Evolutionary conservation across 768 basidiomycete species (phyloP).

Genomic region (Termitomyces sp.): DNA sequence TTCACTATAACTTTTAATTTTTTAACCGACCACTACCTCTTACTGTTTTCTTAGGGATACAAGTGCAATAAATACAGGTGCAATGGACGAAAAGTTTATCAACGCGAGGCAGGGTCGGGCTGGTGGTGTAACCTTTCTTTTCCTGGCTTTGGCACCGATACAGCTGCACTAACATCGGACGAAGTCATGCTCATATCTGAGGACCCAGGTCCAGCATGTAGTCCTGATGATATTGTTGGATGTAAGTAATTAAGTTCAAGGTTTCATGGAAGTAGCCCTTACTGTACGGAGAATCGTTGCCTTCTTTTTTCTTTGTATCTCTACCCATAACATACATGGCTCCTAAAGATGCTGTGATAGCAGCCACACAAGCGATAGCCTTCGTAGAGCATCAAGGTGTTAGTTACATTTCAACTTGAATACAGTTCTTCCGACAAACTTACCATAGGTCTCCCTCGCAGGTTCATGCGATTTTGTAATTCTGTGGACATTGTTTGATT

Average conservation of each 20-base stretch:
- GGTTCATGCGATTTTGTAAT: neutral
- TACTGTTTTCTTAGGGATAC: no score
- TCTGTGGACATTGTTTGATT: conserved; percentile 6
- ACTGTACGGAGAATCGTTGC: conserved; percentile 29
- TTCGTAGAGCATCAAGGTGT: conserved; percentile 2
- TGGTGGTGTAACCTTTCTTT: conserved; percentile 21
- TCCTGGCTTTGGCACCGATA: conserved; percentile 31
- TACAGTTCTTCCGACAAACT: neutral
- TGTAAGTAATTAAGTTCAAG: neutral
- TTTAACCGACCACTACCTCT: no score
- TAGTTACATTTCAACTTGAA: neutral
- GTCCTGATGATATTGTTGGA: conserved; percentile 11
- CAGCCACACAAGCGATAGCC: conserved; percentile 28
- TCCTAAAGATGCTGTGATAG: conserved; percentile 24
- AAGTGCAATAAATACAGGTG: no score
- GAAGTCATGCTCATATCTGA: conserved; percentile 35
- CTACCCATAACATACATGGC: conserved; percentile 28
- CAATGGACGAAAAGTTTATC: no score
- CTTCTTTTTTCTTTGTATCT: conserved; percentile 32
- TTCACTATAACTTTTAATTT: no score
- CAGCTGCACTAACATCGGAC: conserved; percentile 33
- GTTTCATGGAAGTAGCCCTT: conserved; percentile 5
- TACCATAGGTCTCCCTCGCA: conserved; percentile 19
- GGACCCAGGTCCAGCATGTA: conserved; percentile 15
- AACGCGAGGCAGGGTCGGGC: neutral